Base-by-base conservation (phyloP, 2,329 filamentous ascomycete genomes). In the Ceratocystis cubensis region DNA sequence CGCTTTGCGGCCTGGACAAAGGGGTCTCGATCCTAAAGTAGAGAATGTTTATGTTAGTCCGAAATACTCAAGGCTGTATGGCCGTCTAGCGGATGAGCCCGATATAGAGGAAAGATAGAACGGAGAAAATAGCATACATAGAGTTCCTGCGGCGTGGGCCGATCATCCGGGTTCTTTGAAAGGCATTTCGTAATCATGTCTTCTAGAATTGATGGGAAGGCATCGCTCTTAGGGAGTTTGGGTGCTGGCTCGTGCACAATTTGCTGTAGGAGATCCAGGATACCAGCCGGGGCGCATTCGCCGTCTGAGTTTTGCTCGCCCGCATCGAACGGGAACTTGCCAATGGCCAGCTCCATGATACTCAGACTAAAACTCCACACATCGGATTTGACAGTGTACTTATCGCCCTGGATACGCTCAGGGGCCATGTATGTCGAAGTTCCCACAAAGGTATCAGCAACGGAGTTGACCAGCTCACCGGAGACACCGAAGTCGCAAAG, bases 381-480 rank as follows among this genome's bases (percentile, higher is more conserved):
- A 75, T 99, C 94, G 13, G 92, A 96, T 76, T 96, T 96, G 72
- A 99, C 93, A 0, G 93, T 96, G 77, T 99, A 99, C 72, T 90
- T 91, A 70, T 94, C 91, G 69, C 94, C 94, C 75, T 97, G 92
- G 71, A 99, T 99, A 75, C 94, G 86, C 79, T 99, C 94, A 0
- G 94, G 94, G 0, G 94, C 94, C 94, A 99, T 99, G 80, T 99
- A 99, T 66, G 94, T 99, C 46, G 94, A 96, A 1, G 94, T 99
- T 65, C 94, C 94, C 45, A 99, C 94, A 73, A 99, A 99, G 0
- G 94, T 99, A 74, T 97, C 93, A 64, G 94, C 94, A 70, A 99
- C 91, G 3, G 94, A 97, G 78, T 97, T 97, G 75, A 97, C 91
- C 17, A 96, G 84, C 76, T 99, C 94, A 71, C 92, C 94, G 3